A percentile compares a stretch with the other conserved stretches of the same genome.
phyloP scores from a whole-genome alignment of 306 rosid genomes.

The Delonix regia region DNA sequence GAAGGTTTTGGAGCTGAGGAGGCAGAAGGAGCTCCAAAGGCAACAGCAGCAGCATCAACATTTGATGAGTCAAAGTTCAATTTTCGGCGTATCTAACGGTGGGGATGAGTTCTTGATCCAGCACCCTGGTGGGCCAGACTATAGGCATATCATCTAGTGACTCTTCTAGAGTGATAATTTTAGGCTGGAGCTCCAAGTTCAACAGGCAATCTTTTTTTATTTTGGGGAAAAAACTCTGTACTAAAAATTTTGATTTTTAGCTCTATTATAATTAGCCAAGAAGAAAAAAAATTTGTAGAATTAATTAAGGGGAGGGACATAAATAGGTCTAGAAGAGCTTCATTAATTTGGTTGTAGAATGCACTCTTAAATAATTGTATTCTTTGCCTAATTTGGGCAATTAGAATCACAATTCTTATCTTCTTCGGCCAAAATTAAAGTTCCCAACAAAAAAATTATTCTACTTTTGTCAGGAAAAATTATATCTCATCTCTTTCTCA shows the following conservation, averaged over 20 bases:
- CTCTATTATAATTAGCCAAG: constrained; percentile 1
- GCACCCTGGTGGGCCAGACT: constrained; percentile 63
- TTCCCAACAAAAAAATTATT: no score
- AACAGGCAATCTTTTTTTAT: constrained; percentile 24
- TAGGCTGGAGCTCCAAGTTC: constrained; percentile 42
- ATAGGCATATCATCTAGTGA: constrained; percentile 68
- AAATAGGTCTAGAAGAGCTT: constrained; percentile 21
- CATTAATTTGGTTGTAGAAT: constrained; percentile 37
- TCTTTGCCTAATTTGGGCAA: constrained; percentile 58
- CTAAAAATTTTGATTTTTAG: constrained; percentile 51
- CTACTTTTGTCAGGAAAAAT: background rate
- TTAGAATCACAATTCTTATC: constrained; percentile 31
- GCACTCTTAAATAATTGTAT: constrained; percentile 30
- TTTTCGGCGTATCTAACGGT: constrained; percentile 85
- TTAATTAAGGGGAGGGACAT: constrained; percentile 27
- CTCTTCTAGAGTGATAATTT: constrained; percentile 42
- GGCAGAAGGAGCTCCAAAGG: constrained; percentile 62
- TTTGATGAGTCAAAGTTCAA: constrained; percentile 54
- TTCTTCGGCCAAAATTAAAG: no score
- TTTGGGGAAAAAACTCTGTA: constrained; percentile 36
- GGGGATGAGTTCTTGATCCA: constrained; percentile 75
- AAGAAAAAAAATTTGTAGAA: constrained; percentile 39
- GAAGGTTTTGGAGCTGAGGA: constrained; percentile 72
- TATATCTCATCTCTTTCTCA: background rate
- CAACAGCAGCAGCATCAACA: constrained; percentile 51